Evolutionary conservation across 345 rosid genomes (phyloP).

Genomic region (Combretum micranthum): DNA sequence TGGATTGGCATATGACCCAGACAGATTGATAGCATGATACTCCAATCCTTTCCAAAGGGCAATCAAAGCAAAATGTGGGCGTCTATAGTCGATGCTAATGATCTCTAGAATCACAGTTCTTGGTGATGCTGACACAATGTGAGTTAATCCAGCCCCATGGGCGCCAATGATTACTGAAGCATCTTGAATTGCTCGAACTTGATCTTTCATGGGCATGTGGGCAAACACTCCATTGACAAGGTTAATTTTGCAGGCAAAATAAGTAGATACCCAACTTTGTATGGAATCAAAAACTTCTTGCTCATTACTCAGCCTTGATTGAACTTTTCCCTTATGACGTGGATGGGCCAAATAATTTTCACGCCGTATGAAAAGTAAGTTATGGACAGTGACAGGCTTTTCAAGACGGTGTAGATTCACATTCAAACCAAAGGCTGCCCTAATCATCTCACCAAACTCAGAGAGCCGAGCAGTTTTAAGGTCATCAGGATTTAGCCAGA

Average conservation of each 20-base stretch:
- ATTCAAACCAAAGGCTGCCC: constrained; percentile 67
- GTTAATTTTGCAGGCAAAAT: constrained; percentile 53
- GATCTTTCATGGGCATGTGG: constrained; percentile 89
- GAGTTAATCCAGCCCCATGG: constrained; percentile 96
- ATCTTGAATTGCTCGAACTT: constrained; percentile 74
- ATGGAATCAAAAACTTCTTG: constrained; percentile 67
- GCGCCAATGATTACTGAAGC: constrained; percentile 94
- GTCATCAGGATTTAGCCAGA: constrained; percentile 59
- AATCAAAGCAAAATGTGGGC: constrained; percentile 82
- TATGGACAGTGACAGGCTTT: constrained; percentile 37
- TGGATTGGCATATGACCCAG: constrained; percentile 53
- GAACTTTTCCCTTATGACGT: constrained; percentile 72
- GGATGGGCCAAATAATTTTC: constrained; percentile 96
- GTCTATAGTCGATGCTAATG: constrained; percentile 43
- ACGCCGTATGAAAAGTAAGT: constrained; percentile 81
- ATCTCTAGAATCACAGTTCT: constrained; percentile 83
- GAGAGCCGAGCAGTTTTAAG: constrained; percentile 64
- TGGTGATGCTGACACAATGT: constrained; percentile 75
- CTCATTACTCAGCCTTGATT: constrained; percentile 82
- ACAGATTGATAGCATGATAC: constrained; percentile 70
- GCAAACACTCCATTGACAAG: constrained; percentile 83
- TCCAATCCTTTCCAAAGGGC: constrained; percentile 93
- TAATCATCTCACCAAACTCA: constrained; percentile 93
- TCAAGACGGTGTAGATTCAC: constrained; percentile 45
- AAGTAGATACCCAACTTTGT: constrained; percentile 52